These are phyloP conservation scores for Dianthus caryophyllus DNA, from an alignment of 148 eudicot genomes.

Conservation along the genomic window DNA sequence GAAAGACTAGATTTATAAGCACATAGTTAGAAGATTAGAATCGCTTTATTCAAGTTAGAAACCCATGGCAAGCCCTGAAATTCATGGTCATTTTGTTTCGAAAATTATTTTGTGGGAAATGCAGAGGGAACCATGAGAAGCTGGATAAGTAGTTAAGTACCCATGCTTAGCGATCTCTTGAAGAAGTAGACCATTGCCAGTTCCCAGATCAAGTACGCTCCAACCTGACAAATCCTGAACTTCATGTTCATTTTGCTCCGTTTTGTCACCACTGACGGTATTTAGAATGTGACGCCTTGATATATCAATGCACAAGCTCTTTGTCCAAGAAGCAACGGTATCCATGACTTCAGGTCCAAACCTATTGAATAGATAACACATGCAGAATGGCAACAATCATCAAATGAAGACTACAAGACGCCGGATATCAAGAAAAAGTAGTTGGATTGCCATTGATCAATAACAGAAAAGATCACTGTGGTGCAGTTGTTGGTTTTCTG, in stretches of 20 bases:
- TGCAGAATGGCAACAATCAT: neutral
- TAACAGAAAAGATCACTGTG: neutral
- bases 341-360: constrained; percentile 99
- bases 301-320: constrained; percentile 59
- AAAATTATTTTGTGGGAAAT: neutral
- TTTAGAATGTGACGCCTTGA: constrained; percentile 48
- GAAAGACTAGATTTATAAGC: neutral
- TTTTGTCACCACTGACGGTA: constrained; percentile 38
- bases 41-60: neutral
- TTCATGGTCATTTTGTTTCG: neutral
- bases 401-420: neutral
- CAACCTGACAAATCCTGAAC: constrained; percentile 55
- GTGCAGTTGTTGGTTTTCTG: neutral
- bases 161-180: constrained; percentile 96
- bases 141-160: constrained; percentile 46
- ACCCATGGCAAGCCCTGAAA: no score
- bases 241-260: constrained; percentile 37
- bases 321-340: constrained; percentile 88
- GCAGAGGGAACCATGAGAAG: constrained; percentile 5
- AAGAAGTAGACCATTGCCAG: constrained; percentile 97
- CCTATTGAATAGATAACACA: constrained; percentile 32
- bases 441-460: neutral
- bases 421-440: neutral
- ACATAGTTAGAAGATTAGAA: neutral
- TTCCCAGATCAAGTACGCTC: constrained; percentile 95